Evolutionary conservation across 1,284 basidiomycete genomes (phyloP).

Genomic region (Agroathelia rolfsii): DNA sequence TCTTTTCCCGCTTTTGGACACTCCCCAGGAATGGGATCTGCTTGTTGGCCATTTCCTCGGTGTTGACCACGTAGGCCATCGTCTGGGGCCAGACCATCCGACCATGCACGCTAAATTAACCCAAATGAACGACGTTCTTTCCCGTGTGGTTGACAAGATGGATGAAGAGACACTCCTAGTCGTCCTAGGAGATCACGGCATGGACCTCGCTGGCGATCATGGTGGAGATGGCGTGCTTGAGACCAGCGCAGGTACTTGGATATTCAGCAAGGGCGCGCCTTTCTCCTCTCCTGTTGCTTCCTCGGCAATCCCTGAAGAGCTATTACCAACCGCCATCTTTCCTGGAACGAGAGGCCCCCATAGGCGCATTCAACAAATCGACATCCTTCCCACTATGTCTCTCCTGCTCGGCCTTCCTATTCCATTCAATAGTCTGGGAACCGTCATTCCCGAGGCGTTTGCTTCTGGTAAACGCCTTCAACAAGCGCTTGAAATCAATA

Average conservation of each 20-base stretch:
- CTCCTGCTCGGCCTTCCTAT: slow-evolving; percentile 90
- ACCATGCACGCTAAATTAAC: slow-evolving; percentile 79
- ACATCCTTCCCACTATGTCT: slow-evolving; percentile 84
- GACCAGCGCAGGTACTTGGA: slow-evolving; percentile 82
- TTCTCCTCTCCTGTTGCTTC: slow-evolving; percentile 26
- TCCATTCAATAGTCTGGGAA: slow-evolving; percentile 92
- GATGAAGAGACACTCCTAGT: slow-evolving; percentile 85
- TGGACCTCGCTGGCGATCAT: slow-evolving; percentile 93
- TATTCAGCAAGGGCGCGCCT: slow-evolving; percentile 69
- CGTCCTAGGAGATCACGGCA: slow-evolving; percentile 94
- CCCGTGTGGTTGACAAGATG: slow-evolving; percentile 50
- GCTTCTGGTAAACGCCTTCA: slow-evolving; percentile 22
- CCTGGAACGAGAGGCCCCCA: slow-evolving; percentile 46
- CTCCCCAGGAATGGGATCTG: slow-evolving; percentile 65
- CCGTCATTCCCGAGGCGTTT: slow-evolving; percentile 87
- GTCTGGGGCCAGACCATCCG: slow-evolving; percentile 83
- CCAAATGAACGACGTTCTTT: slow-evolving; percentile 82
- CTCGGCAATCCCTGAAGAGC: slow-evolving; percentile 30
- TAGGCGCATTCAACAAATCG: slow-evolving; percentile 85
- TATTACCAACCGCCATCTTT: slow-evolving; percentile 50
- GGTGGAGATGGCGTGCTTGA: slow-evolving; percentile 88
- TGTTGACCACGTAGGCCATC: slow-evolving; percentile 94
- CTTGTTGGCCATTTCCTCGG: slow-evolving; percentile 94
- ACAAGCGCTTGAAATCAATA: slow-evolving; percentile 65
- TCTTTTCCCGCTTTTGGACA: slow-evolving; percentile 71